Conservation (phyloP, 2,329 filamentous ascomycete species). For the Clonostachys sp. region DNA sequence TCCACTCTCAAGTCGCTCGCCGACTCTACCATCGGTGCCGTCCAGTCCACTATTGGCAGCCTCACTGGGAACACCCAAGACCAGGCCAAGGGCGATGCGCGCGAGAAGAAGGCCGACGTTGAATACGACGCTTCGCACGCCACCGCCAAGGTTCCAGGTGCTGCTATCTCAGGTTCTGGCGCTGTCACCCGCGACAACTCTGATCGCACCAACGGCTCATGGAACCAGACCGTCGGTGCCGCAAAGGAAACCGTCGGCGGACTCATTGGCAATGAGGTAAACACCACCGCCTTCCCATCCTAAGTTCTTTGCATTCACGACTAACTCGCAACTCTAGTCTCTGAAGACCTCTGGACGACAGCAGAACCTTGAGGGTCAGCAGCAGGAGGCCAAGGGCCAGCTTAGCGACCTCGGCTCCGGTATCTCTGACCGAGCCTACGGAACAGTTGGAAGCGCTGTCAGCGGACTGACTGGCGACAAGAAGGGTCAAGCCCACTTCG, state of each 20-base stretch:
- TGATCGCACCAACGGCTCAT: constrained; percentile 67
- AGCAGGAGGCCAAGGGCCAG: constrained; percentile 79
- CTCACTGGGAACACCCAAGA: constrained; percentile 70
- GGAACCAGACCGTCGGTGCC: constrained; percentile 86
- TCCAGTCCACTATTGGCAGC: constrained; percentile 67
- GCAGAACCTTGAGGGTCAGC: constrained; percentile 78
- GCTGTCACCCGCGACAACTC: constrained; percentile 68
- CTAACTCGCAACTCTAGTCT: constrained; percentile 26
- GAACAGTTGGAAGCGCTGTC: constrained; percentile 65
- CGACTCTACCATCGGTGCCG: constrained; percentile 67
- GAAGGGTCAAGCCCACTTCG: constrained; percentile 58
- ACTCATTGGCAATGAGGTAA: constrained; percentile 66
- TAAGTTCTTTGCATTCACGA: neutral
- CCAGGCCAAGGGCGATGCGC: constrained; percentile 58
- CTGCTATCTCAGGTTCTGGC: constrained; percentile 65
- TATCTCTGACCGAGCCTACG: constrained; percentile 60
- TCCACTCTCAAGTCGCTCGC: constrained; percentile 78
- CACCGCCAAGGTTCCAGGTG: constrained; percentile 67
- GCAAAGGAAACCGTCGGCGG: constrained; percentile 80
- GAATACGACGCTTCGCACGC: constrained; percentile 74
- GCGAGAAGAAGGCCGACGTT: constrained; percentile 59
- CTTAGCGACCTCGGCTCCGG: constrained; percentile 68
- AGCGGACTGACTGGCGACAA: constrained; percentile 71
- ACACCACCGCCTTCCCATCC: neutral
- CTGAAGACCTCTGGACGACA: constrained; percentile 70